Evolutionary conservation across 163 green algal genomes (phyloP), one percentile per base, ranked within the genome.

Genomic region (Chlorella variabilis): DNA sequence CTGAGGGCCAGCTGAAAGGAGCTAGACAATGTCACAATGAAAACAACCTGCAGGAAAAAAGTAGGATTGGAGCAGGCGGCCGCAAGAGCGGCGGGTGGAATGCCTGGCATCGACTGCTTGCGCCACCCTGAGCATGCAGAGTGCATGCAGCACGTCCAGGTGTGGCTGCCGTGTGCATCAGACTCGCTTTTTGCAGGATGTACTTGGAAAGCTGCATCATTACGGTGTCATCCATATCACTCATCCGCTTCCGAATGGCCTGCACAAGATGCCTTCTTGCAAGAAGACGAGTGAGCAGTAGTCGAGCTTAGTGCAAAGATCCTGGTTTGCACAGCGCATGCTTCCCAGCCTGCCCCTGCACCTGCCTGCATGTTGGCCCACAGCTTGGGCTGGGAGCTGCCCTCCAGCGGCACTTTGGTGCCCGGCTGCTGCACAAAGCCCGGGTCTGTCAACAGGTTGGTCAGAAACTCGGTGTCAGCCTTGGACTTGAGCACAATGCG

Each of bases 301-400:
- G n/a, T n/a, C n/a, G n/a, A n/a, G n/a, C n/a, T n/a, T n/a, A n/a
- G n/a, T n/a, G n/a, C n/a, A n/a, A n/a, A n/a, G n/a, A n/a, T n/a
- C n/a, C n/a, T n/a, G n/a, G n/a, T n/a, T n/a, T n/a, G n/a, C n/a
- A n/a, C n/a, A n/a, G n/a, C n/a, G n/a, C n/a, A n/a, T n/a, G n/a
- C n/a, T n/a, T n/a, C n/a, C n/a, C n/a, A n/a, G n/a, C n/a, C n/a
- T n/a, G n/a, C n/a, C n/a, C n/a, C n/a, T n/a, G n/a, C n/a, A n/a
- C n/a, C n/a, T n/a, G n/a, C 61, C 61, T 69, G 61, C 61, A 69
- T 69, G 61, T 41, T 69, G 29, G 61, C 61, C 61, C 61, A 69
- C 29, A 69, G 61, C 61, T 69, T 69, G 61, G 61, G 61, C 61
- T 69, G 61, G 9, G 61, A 69, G 61, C 61, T 69, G 61, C 61